Percentiles rank a stretch among this genome's conserved stretches.
These are phyloP conservation scores for Boletus hoseneyae DNA, from an alignment of 1,284 basidiomycete genomes.

Conservation along the genomic window DNA sequence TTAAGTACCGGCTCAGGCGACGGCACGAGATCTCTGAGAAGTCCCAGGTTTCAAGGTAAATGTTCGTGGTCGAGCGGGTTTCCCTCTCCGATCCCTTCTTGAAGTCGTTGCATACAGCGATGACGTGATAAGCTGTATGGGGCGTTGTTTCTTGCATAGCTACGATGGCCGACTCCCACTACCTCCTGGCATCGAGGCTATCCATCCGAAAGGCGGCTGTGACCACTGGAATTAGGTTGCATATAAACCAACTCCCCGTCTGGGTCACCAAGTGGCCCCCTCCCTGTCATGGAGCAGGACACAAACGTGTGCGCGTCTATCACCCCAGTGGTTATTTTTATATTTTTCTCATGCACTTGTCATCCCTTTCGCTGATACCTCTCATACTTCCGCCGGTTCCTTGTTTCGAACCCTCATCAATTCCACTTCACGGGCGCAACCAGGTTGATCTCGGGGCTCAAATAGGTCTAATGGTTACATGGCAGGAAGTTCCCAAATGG, in stretches of 20 bases:
- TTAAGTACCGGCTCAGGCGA: too few relatives aligned
- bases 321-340: neutral
- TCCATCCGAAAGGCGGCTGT: conserved; percentile 4
- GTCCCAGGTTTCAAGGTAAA: neutral
- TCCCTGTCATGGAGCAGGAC: neutral
- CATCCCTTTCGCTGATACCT: neutral
- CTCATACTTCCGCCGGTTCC: neutral
- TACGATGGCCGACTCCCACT: neutral
- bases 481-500: neutral
- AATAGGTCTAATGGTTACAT: neutral
- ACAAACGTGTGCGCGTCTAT: neutral
- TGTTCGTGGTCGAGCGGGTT: neutral
- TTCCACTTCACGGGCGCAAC: neutral
- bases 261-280: neutral
- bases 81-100: neutral
- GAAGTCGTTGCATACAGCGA: neutral
- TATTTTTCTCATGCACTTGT: conserved; percentile 6
- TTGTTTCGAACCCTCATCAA: neutral
- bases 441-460: neutral
- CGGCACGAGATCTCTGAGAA: neutral
- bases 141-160: neutral
- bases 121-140: conserved; percentile 1
- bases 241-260: conserved; percentile 17
- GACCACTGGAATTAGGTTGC: conserved; percentile 9
- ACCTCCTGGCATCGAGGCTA: too few relatives aligned